Percentiles rank a stretch among this genome's conserved stretches.
phyloP scores from a whole-genome alignment of 495 filamentous ascomycete genomes.

The Talaromyces adpressus region DNA sequence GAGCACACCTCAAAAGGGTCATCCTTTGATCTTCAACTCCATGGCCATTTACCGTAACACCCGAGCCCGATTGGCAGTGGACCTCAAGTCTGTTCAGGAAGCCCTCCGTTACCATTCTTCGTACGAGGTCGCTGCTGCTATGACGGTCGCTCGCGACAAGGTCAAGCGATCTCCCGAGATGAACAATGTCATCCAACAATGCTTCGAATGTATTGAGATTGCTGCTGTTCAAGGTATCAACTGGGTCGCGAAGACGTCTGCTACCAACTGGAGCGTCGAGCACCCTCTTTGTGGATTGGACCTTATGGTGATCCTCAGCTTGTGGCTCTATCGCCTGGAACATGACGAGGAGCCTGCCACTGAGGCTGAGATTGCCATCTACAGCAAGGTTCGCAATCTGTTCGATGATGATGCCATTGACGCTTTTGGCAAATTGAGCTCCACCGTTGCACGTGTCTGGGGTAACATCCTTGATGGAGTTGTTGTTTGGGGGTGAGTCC shows the following conservation, averaged over 20 bases:
- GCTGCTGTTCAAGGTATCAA: constrained; percentile 91
- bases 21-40: constrained; percentile 97
- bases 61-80: constrained; percentile 85
- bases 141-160: constrained; percentile 86
- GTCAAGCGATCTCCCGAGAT: constrained; percentile 94
- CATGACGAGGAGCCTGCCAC: constrained; percentile 93
- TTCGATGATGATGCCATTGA: constrained; percentile 88
- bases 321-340: constrained; percentile 98
- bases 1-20: constrained; percentile 93
- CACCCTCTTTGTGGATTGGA: constrained; percentile 95
- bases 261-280: constrained; percentile 98
- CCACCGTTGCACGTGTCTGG: constrained; percentile 90
- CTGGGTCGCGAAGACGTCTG: constrained; percentile 94
- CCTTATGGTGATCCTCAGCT: constrained; percentile 95
- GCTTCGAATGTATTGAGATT: constrained; percentile 97
- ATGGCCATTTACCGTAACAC: constrained; percentile 97
- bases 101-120: constrained; percentile 94
- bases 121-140: constrained; percentile 92
- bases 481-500: constrained; percentile 89
- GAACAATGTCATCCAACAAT: constrained; percentile 97
- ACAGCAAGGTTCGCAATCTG: constrained; percentile 86
- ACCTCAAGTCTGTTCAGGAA: constrained; percentile 92
- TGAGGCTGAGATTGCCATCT: constrained; percentile 88
- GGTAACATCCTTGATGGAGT: constrained; percentile 98
- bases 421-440: constrained; percentile 76